Evolutionary conservation across 306 rosid genomes (phyloP).

Genomic region (Prunus padus): DNA sequence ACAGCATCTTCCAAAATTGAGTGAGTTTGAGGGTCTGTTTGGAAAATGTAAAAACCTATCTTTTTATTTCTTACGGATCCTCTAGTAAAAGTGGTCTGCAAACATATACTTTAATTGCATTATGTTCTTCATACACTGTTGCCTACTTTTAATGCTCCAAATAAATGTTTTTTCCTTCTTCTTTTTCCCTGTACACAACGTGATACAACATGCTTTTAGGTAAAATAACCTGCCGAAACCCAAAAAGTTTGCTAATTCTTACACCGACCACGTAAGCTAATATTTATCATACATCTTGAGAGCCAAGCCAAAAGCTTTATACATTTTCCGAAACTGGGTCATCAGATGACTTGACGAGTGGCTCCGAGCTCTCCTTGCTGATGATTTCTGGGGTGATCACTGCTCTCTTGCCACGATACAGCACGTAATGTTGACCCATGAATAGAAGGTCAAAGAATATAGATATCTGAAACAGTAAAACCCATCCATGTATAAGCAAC

Average conservation of each 20-base stretch:
- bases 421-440: slow-evolving; percentile 65
- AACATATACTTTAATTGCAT: not conserved
- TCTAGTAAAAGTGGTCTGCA: not conserved
- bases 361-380: slow-evolving; percentile 20
- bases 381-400: slow-evolving; percentile 21
- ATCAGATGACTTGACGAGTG: slow-evolving; percentile 40
- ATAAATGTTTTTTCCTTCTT: not conserved
- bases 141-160: not conserved
- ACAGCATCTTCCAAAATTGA: too few species aligned
- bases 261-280: not conserved
- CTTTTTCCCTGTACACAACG: slow-evolving; percentile 2
- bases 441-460: slow-evolving; percentile 73
- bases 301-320: slow-evolving; percentile 12
- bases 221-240: not conserved
- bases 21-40: too few species aligned
- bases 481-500: not conserved
- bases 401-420: slow-evolving; percentile 44
- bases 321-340: slow-evolving; percentile 32
- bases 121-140: not conserved
- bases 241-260: not conserved
- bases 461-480: slow-evolving; percentile 58
- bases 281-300: not conserved
- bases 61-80: too few species aligned
- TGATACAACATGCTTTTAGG: not conserved
- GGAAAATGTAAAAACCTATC: too few species aligned